Base-by-base conservation (phyloP, 176 grass and related monocot species). In the Bolboschoenus planiculmis region DNA sequence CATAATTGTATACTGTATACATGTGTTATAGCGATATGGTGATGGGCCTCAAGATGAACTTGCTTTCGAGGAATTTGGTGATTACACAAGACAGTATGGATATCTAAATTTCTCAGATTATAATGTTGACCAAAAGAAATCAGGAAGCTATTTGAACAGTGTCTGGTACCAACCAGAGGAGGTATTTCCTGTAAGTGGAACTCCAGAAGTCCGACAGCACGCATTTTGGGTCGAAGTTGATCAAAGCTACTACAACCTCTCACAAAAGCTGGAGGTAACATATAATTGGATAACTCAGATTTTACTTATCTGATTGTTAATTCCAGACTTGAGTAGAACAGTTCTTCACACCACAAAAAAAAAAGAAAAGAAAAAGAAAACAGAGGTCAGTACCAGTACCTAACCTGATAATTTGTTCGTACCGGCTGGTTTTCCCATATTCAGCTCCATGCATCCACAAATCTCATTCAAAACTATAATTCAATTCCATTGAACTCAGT, bases 151-250 rank as follows among this genome's bases (percentile, higher is more conserved):
- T 27, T 82, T 93, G 64, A 93, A 90, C 83, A 78, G 78, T 56
- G 91, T 90, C 4, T 93, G 85, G 91, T 93, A 88, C 80, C 91
- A 93, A 70, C 83, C 83, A 31, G 91, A 90, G 46, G 88, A 88
- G 80, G 39, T 88, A 15, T 93, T 93, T 83, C 88, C 88, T 15
- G 80, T 35, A 21, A 68, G 21, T 50, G 74, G 85, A 56, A 71
- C 75, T 40, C 91, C 88, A 10, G 85, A 93, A 80, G 80, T 66
- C 1, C 75, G 85, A 56, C 10, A 35, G 3, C 88, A 90, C 63
- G 86, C 40, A 53, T 61, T 93, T 35, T 93, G 91, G 91, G 63
- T 87, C 33, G 30, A 78, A 10, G 87, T 85, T 14, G 79, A 84
- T 68, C 65, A 36, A 43, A 31, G 21, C 15, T 93, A 90, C 75